These are phyloP conservation scores for Aspergillus sp. DNA, from an alignment of 2,329 filamentous ascomycete species.

Conservation along the genomic window DNA sequence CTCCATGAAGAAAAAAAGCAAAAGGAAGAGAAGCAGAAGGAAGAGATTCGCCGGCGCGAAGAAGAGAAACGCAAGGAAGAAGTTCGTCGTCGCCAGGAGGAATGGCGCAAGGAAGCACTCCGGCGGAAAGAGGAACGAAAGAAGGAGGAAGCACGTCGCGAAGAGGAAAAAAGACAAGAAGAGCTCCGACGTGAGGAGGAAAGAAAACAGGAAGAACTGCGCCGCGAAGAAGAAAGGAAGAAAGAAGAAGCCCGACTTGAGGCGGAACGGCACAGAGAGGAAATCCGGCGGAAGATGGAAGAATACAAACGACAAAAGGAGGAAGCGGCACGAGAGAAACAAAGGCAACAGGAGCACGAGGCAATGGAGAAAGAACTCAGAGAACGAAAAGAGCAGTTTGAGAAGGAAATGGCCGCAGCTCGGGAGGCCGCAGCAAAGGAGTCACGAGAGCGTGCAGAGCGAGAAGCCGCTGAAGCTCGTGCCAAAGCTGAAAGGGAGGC, in stretches of 20 bases:
- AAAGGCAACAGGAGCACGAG: slow-evolving; percentile 34
- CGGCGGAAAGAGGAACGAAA: slow-evolving; percentile 7
- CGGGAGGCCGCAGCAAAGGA: slow-evolving; percentile 17
- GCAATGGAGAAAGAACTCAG: slow-evolving; percentile 34
- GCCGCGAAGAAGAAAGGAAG: background rate
- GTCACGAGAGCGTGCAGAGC: slow-evolving; percentile 12
- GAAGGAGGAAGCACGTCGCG: background rate
- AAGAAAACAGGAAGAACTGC: slow-evolving; percentile 3
- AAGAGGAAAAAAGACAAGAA: slow-evolving; percentile 3
- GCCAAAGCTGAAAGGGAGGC: slow-evolving; percentile 13
- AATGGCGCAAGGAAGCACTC: slow-evolving; percentile 26
- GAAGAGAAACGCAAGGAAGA: too few relatives aligned
- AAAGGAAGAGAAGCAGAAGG: slow-evolving; percentile 17
- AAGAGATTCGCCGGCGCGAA: too few relatives aligned
- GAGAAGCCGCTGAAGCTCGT: slow-evolving; percentile 20
- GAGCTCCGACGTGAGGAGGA: background rate
- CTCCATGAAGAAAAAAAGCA: slow-evolving; percentile 9
- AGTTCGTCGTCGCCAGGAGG: slow-evolving; percentile 10
- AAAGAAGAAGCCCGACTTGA: slow-evolving; percentile 2
- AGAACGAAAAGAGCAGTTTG: slow-evolving; percentile 35
- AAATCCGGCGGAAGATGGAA: slow-evolving; percentile 33
- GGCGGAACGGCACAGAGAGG: slow-evolving; percentile 26
- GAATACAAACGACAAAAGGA: slow-evolving; percentile 31
- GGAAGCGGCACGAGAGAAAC: slow-evolving; percentile 32
- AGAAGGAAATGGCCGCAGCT: slow-evolving; percentile 30